Evolutionary conservation across 202 grass and related monocot species (phyloP), one percentile per base, ranked within the genome.

Genomic region (Brachypodium distachyon): DNA sequence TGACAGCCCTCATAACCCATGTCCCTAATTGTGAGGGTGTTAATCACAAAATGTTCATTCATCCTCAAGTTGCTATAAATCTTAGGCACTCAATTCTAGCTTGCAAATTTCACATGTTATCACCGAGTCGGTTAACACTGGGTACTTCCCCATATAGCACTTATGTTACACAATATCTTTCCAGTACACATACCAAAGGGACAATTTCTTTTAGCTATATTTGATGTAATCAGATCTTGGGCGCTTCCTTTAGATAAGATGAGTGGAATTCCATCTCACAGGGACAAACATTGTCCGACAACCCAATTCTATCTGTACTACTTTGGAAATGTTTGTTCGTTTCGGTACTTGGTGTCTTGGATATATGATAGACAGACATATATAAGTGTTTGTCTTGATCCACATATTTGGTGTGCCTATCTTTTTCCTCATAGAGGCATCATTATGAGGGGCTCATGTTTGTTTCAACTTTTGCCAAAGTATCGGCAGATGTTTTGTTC

Each of bases 41-140:
- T 65, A 61, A 62, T 42, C 22, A 41, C 18, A 31, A 52, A 61
- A 51, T 63, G 9, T 46, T 66, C 49, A 77, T 56, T 1, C 12
- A 29, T 65, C 28, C 57, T 66, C 31, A 31, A 61, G 61, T 80
- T 59, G n/a, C 27, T 68, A 9, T 56, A 80, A 54, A 75, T 77
- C 36, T 67, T 21, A 43, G 10, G 21, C 11, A 22, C 38, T 70
- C 11, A 29, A 64, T 44, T 76, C 19, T 78, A 63, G 46, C 43
- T 19, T 28, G 28, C 25, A 62, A 6, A 37, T 9, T 61, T 68
- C 44, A 46, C 58, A 48, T 27, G 12, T 39, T 51, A 39, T 52
- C 22, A 65, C 9, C 12, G 19, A 37, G 32, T 21, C 12, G 8
- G 21, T 63, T 63, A 38, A 39, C 49, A 40, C 49, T 39, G 14